Evolutionary conservation across 768 basidiomycete species (phyloP), one percentile per base, ranked within the genome.

Genomic region (Suillus bovinus): DNA sequence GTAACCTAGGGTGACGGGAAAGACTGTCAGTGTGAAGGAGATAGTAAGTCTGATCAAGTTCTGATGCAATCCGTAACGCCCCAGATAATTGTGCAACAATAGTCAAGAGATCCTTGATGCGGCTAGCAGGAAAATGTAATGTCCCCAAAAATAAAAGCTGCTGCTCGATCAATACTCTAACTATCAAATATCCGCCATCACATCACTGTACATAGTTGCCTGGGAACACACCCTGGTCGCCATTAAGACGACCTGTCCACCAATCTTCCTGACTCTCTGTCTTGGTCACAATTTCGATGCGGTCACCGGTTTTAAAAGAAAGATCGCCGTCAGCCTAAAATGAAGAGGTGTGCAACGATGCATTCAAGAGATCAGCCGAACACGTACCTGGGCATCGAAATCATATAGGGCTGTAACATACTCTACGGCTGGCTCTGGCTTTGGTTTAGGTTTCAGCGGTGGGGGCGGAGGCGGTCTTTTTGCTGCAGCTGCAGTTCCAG

Each of bases 361-460:
- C 24, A 24, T 2, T 46, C 34, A 27, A 14, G 22, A 34, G 7
- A 47, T 13, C 27, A 36, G 11, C 39, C 33, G 50, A 50, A n/a
- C 22, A 70, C 79, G 59, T 70, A 87, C 89, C 84, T 96, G 95
- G 22, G 97, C 94, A 39, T 81, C 83, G 72, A 96, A 99, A 74
- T 99, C 97, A 71, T 97, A 99, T 70, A 99, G 72, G 34, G 97
- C 97, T 11, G 93, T 89, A 29, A 95, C 94, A 70, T 94, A 94
- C 73, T 88, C 84, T 4, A 82, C 77, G 57, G 78, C 79, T 2
- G 85, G 85, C 34, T 81, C 79, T 9, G 83, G 80, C 73, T 90
- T 92, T 6, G 93, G 93, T 72, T 94, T 96, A 1, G 93, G 86
- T 77, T 94, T 96, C 68, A 95, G 71, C 2, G 94, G 90, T 9